These are phyloP conservation scores for Oxyria digyna DNA, from an alignment of 148 eudicot genomes.

Conservation along the genomic window DNA sequence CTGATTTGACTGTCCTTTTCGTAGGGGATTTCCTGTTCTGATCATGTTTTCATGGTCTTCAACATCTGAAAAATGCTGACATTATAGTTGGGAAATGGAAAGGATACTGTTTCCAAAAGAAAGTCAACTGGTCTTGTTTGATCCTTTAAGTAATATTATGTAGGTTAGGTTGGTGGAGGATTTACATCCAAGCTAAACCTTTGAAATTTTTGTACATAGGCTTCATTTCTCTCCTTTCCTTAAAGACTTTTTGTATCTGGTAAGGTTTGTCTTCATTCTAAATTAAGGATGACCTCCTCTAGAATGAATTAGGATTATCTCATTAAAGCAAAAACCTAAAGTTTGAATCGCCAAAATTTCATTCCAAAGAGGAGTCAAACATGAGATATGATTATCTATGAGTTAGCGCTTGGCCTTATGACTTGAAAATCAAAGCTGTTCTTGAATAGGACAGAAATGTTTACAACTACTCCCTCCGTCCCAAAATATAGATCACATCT, in stretches of 20 bases:
- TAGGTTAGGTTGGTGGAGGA: slow-evolving; percentile 2
- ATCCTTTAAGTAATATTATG: neutral
- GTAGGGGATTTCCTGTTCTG: neutral
- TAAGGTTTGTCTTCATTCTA: neutral
- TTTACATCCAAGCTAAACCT: neutral
- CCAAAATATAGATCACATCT: too few species aligned
- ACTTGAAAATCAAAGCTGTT: neutral
- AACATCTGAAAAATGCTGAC: neutral
- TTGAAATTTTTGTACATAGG: neutral
- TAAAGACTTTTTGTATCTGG: neutral
- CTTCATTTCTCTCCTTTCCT: neutral
- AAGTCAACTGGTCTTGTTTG: neutral
- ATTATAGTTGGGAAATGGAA: neutral
- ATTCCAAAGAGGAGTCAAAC: neutral
- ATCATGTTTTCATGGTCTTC: neutral
- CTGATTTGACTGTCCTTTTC: neutral
- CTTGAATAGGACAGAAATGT: neutral
- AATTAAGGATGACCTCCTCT: neutral
- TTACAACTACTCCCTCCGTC: too few species aligned
- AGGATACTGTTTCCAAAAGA: neutral
- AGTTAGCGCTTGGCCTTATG: neutral
- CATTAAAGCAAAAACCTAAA: neutral
- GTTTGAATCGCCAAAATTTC: neutral
- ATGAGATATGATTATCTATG: neutral
- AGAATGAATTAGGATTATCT: neutral